These are phyloP conservation scores for Naematelia aurantialba DNA, from an alignment of 768 basidiomycete species.

Conservation along the genomic window DNA sequence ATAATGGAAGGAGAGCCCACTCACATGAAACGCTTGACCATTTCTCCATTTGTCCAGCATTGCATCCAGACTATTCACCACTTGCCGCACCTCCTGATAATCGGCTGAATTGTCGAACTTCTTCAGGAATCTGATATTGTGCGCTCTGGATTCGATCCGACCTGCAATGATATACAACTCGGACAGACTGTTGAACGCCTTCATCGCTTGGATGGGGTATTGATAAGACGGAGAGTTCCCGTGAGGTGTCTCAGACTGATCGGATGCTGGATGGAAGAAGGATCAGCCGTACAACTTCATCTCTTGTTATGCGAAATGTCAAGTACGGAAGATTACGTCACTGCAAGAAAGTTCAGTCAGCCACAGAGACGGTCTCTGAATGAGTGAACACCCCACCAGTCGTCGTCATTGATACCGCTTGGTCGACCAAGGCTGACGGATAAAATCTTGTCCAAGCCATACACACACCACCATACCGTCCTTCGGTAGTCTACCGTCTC, in stretches of 20 bases:
- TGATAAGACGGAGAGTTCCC: neutral
- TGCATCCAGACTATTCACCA: neutral
- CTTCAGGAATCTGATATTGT: constrained; percentile 7
- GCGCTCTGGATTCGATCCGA: constrained; percentile 1
- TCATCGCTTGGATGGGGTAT: neutral
- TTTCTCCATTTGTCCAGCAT: neutral
- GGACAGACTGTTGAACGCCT: constrained; percentile 5
- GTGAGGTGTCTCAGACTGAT: too few species aligned
- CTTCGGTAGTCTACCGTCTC: constrained; percentile 83
- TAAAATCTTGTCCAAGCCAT: constrained; percentile 84
- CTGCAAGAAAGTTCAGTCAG: constrained; percentile 1
- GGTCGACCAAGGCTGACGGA: constrained; percentile 82
- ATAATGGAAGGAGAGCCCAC: too few species aligned
- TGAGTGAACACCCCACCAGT: constrained; percentile 51
- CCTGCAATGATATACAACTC: constrained; percentile 4
- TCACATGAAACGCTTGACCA: too few species aligned
- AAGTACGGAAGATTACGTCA: constrained; percentile 14
- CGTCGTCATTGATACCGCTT: constrained; percentile 75
- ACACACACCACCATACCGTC: constrained; percentile 91
- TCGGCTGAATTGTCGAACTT: constrained; percentile 8
- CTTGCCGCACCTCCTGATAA: constrained; percentile 1
- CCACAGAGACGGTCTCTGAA: neutral
- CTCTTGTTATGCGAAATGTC: too few species aligned
- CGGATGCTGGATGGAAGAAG: neutral
- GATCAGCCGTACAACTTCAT: too few species aligned